phyloP scores from a whole-genome alignment of 1,139 yeast species.

The Yamadazyma friedrichii region DNA sequence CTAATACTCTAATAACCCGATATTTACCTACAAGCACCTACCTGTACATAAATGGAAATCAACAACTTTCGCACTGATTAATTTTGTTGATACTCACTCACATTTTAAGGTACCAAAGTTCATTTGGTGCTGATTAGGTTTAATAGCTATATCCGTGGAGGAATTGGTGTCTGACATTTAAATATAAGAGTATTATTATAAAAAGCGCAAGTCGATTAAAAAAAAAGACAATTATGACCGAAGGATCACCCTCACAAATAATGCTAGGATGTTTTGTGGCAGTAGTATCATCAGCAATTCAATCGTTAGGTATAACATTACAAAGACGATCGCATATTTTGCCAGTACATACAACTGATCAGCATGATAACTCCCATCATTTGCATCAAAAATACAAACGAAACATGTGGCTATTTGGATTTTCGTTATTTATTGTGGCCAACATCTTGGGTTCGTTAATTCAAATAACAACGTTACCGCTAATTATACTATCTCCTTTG shows the following conservation, averaged over 20 bases:
- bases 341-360: constrained; percentile 16
- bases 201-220: no score
- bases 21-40: no score
- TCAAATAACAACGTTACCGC: constrained; percentile 80
- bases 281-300: constrained; percentile 74
- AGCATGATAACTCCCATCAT: constrained; percentile 17
- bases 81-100: background rate
- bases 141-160: no score
- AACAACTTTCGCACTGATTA: constrained; percentile 1
- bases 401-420: constrained; percentile 75
- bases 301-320: constrained; percentile 78
- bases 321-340: constrained; percentile 77
- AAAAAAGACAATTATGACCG: background rate
- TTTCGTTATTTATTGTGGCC: constrained; percentile 65
- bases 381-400: constrained; percentile 45
- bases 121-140: background rate
- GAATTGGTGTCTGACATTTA: background rate
- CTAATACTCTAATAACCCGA: no score
- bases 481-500: constrained; percentile 75
- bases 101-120: background rate
- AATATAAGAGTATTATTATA: background rate
- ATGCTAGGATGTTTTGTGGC: constrained; percentile 71
- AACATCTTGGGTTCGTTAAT: constrained; percentile 80
- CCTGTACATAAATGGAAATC: no score
- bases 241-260: constrained; percentile 18